Conservation (phyloP, 345 rosid genomes). For the Eutrema heterophyllum region DNA sequence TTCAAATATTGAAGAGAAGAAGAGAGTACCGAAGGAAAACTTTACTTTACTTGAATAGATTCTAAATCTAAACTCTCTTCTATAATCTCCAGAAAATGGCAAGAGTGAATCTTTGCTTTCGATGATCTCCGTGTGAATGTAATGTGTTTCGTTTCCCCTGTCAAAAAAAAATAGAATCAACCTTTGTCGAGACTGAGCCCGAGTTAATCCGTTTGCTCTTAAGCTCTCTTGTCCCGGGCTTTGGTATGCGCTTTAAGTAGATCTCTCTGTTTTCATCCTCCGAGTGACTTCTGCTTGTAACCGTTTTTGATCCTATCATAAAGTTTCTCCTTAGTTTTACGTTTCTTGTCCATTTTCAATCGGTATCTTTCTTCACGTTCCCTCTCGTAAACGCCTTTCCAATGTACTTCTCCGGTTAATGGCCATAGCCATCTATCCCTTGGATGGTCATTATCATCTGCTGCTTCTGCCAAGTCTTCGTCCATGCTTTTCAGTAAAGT, state of each 20-base stretch:
- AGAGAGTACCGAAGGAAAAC: neutral
- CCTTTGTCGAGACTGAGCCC: neutral
- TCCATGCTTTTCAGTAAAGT: slow-evolving; percentile 87
- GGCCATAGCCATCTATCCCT: slow-evolving; percentile 91
- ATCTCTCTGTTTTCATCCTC: slow-evolving; percentile 26
- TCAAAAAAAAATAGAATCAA: slow-evolving; percentile 17
- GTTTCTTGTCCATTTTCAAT: slow-evolving; percentile 91
- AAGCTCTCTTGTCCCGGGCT: neutral
- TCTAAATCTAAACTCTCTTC: slow-evolving; percentile 22
- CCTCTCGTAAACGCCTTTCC: slow-evolving; percentile 94
- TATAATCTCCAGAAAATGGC: slow-evolving; percentile 19
- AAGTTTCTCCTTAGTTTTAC: slow-evolving; percentile 71
- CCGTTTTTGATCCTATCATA: slow-evolving; percentile 61
- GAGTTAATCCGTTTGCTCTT: neutral
- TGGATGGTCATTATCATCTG: slow-evolving; percentile 81
- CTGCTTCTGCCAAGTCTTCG: slow-evolving; percentile 98
- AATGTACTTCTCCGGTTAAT: slow-evolving; percentile 85
- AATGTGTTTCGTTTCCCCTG: neutral
- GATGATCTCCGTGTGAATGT: slow-evolving; percentile 9
- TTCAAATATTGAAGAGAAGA: neutral
- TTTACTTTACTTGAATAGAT: neutral
- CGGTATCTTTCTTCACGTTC: slow-evolving; percentile 93
- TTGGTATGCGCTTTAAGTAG: neutral
- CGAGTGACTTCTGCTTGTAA: slow-evolving; percentile 75
- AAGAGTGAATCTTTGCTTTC: slow-evolving; percentile 11